These are phyloP conservation scores for Ogataea chonburiensis DNA, from an alignment of 805 yeast species.

Conservation along the genomic window DNA sequence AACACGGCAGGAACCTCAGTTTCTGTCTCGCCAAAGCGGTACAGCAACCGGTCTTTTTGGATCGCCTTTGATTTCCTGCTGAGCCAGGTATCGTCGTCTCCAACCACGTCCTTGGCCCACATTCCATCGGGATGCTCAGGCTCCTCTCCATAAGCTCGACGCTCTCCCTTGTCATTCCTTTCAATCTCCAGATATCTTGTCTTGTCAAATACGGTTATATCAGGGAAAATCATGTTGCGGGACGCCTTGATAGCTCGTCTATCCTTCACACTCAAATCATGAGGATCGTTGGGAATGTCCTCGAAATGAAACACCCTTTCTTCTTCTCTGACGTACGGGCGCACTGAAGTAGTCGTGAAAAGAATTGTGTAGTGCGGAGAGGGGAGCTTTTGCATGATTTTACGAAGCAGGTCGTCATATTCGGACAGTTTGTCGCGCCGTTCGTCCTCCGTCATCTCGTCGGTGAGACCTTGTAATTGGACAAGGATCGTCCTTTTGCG, in stretches of 20 bases:
- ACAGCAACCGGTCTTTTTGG: constrained; percentile 20
- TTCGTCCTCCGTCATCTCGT: constrained; percentile 42
- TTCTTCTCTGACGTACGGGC: constrained; percentile 23
- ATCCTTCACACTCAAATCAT: constrained; percentile 33
- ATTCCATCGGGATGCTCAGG: constrained; percentile 32
- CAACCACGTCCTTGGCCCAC: constrained; percentile 29
- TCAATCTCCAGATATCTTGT: constrained; percentile 53
- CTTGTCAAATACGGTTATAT: constrained; percentile 50
- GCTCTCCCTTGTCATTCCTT: constrained; percentile 44
- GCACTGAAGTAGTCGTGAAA: constrained; percentile 44
- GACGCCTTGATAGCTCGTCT: constrained; percentile 26
- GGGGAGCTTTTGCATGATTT: constrained; percentile 65
- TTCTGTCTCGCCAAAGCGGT: constrained; percentile 30
- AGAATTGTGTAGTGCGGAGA: constrained; percentile 68
- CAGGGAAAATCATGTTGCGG: constrained; percentile 49
- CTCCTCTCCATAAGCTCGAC: constrained; percentile 31
- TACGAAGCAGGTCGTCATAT: constrained; percentile 42
- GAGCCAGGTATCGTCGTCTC: constrained; percentile 34
- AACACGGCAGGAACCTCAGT: constrained; percentile 37
- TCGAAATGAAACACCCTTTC: constrained; percentile 20
- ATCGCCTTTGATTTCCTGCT: constrained; percentile 25
- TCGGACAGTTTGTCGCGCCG: constrained; percentile 20
- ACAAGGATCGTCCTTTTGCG: constrained; percentile 61
- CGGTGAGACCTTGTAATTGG: constrained; percentile 51
- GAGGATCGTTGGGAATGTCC: constrained; percentile 35